phyloP scores from a whole-genome alignment of 73 alveolate species.

The Halteria grandinella region DNA sequence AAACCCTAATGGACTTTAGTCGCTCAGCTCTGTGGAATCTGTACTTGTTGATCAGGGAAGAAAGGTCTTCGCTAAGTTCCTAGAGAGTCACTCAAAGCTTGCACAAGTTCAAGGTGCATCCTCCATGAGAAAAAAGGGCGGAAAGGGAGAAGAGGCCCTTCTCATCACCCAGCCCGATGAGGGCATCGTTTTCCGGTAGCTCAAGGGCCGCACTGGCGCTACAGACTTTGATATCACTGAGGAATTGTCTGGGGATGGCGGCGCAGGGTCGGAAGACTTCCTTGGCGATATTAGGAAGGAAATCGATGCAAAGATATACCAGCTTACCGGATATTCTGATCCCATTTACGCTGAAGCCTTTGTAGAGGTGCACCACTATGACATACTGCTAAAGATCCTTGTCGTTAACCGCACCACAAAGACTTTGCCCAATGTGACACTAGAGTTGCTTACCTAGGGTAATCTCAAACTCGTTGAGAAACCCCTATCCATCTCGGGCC shows the following conservation, averaged over 20 bases:
- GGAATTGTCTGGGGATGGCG: conserved; percentile 56
- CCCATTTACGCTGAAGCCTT: conserved; percentile 92
- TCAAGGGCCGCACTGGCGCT: conserved; percentile 72
- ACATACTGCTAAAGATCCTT: conserved; percentile 82
- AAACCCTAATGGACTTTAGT: conserved; percentile 24
- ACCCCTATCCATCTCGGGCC: conserved; percentile 81
- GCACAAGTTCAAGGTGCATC: background rate
- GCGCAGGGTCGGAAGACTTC: conserved; percentile 58
- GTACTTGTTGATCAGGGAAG: conserved; percentile 46
- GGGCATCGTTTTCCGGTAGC: conserved; percentile 70
- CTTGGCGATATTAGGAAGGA: conserved; percentile 18
- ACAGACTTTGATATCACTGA: conserved; percentile 78
- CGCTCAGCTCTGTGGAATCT: background rate
- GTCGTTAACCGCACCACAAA: conserved; percentile 85
- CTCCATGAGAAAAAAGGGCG: conserved; percentile 3
- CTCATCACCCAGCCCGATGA: conserved; percentile 62
- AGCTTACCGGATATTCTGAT: conserved; percentile 95
- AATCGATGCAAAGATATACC: conserved; percentile 54
- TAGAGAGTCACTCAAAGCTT: conserved; percentile 27
- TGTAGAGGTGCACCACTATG: conserved; percentile 88
- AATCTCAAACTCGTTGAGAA: conserved; percentile 90
- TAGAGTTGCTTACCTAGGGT: conserved; percentile 87
- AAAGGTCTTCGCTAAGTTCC: conserved; percentile 35
- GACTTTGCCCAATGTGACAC: conserved; percentile 85
- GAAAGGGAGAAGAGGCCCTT: conserved; percentile 13